Evolutionary conservation across 2,329 filamentous ascomycete genomes (phyloP).

Genomic region (Rutstroemia sp.): DNA sequence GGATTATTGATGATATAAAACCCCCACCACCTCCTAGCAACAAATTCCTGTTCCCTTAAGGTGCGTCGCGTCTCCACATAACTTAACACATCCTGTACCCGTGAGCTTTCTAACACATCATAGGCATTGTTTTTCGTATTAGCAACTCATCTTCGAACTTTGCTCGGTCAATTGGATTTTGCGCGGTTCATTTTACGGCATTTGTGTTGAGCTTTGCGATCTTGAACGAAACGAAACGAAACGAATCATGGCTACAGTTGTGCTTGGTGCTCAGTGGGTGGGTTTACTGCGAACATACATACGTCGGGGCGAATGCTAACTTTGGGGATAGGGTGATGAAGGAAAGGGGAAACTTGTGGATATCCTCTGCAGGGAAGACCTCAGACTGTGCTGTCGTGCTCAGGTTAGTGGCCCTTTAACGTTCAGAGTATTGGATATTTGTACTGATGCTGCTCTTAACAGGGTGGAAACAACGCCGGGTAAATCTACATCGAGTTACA

Average conservation of each 20-base stretch:
- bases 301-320: not conserved
- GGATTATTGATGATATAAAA: slow-evolving; percentile 2
- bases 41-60: slow-evolving; percentile 7
- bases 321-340: slow-evolving; percentile 4
- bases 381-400: slow-evolving; percentile 8
- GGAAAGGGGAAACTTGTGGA: slow-evolving; percentile 48
- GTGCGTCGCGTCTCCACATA: slow-evolving; percentile 9
- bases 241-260: slow-evolving; percentile 37
- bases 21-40: not conserved
- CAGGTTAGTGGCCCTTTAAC: not conserved
- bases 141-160: not conserved
- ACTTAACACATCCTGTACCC: slow-evolving; percentile 1
- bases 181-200: too few species aligned
- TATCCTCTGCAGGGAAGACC: slow-evolving; percentile 26
- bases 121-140: not conserved
- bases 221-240: not conserved
- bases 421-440: slow-evolving; percentile 29
- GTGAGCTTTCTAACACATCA: slow-evolving; percentile 8
- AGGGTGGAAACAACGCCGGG: slow-evolving; percentile 50
- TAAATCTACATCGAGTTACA: not conserved
- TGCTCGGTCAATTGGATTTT: not conserved
- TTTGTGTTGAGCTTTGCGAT: too few species aligned
- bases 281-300: slow-evolving; percentile 30
- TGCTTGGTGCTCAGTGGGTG: slow-evolving; percentile 51
- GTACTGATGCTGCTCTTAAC: not conserved